These are phyloP conservation scores for Suillus occidentalis DNA, from an alignment of 768 basidiomycete species.

Conservation along the genomic window DNA sequence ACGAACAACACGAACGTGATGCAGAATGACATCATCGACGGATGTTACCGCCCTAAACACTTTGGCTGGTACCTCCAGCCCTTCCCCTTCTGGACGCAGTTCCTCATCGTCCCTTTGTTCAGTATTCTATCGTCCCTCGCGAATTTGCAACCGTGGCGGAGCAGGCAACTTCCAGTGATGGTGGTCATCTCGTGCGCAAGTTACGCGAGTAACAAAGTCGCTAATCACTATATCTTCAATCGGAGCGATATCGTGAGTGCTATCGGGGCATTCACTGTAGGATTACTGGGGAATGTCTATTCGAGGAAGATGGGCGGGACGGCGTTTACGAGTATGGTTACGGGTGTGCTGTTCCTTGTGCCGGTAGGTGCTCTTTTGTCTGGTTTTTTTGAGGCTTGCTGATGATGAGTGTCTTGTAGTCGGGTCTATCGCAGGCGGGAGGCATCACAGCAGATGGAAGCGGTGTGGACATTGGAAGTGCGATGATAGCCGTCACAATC, in stretches of 20 bases:
- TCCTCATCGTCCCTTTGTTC: constrained; percentile 76
- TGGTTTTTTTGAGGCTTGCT: constrained; percentile 7
- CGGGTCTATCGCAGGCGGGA: constrained; percentile 83
- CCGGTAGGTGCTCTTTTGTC: constrained; percentile 54
- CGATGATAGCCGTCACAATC: constrained; percentile 89
- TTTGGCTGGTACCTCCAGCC: constrained; percentile 81
- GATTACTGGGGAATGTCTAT: constrained; percentile 76
- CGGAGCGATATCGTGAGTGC: constrained; percentile 83
- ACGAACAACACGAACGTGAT: constrained; percentile 49
- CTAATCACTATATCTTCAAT: constrained; percentile 83
- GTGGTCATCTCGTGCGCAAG: constrained; percentile 79
- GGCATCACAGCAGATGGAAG: constrained; percentile 80
- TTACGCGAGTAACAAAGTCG: constrained; percentile 78
- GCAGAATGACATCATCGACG: constrained; percentile 51
- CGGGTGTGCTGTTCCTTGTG: constrained; percentile 83
- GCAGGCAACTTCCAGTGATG: constrained; percentile 77
- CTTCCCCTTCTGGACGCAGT: constrained; percentile 76
- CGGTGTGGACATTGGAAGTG: constrained; percentile 81
- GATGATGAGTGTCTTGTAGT: constrained; percentile 40
- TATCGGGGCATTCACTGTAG: constrained; percentile 82
- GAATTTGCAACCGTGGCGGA: constrained; percentile 75
- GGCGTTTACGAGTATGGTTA: constrained; percentile 89
- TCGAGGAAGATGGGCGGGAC: constrained; percentile 82
- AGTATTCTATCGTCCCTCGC: constrained; percentile 69
- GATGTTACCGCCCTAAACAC: constrained; percentile 67